Base-by-base conservation (phyloP, 495 filamentous ascomycete genomes). In the Lophiostoma macrostomum region DNA sequence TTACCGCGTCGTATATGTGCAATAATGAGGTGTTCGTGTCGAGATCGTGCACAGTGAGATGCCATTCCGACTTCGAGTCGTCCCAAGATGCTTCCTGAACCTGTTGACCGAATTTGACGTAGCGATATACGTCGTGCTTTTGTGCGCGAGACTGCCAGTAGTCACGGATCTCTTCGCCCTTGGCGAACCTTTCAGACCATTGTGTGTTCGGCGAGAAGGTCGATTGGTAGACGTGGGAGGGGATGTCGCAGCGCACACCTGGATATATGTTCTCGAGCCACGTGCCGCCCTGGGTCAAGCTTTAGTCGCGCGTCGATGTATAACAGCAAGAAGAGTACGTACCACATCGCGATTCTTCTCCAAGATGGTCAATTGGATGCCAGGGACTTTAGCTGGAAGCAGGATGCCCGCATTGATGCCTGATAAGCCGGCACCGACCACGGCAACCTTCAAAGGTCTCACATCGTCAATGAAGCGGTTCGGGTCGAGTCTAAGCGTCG, bases 161-260 rank as follows among this genome's bases (percentile, higher is more conserved):
- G 14, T 76, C 74, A 25, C 75, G 69, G 32, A 89, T 87, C 61
- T 89, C 84, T 11, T 64, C 64, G 14, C 82, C 81, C 27, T 78
- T 74, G 1, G 85, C 80, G 51, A 82, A 87, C 47, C 83, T 74
- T 55, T 82, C 74, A 0, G 74, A 75, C 84, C 85, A 88, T 61
- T 84, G 72, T 0, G 74, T 74, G 50, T 86, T 87, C 2, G 83
- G 81, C 11, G 73, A 72, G 58, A 87, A 87, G 16, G 75, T 77
- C 2, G 78, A 78, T 61, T 86, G 82, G 62, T 88, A 88, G 12
- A 79, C 79, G 70, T 88, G 83, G 1, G 85, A 74, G 5, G 83
- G 83, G n/a, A 86, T 80, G 66, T 88, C 85, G 52, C 79, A 82
- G 34, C 75, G 66, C 5, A 80, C 75, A 1, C 80, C 80, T 1